Conservation (phyloP, 306 rosid species). For the Argentina anserina region DNA sequence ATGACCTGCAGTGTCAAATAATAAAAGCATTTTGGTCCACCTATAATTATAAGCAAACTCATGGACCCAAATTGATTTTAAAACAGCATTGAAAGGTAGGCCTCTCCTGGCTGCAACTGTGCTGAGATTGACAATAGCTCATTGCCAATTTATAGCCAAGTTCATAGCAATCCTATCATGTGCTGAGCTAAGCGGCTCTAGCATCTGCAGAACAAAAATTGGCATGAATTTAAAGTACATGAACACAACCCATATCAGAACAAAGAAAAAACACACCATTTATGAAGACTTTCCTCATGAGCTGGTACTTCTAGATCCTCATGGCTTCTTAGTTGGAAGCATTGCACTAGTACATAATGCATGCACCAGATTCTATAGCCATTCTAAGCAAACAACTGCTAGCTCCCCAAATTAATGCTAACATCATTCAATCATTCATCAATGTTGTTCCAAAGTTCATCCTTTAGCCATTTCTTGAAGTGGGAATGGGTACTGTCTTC, state of each 20-base stretch:
- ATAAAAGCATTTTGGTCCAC: neutral
- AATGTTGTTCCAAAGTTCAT: neutral
- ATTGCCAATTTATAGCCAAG: neutral
- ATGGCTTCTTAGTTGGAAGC: neutral
- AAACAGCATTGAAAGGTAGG: neutral
- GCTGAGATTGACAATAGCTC: neutral
- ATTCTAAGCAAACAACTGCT: neutral
- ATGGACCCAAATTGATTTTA: constrained; percentile 7
- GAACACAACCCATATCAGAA: constrained; percentile 1
- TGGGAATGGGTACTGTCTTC: neutral
- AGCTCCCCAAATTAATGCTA: constrained; percentile 5
- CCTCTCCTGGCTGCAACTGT: neutral
- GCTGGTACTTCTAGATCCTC: constrained; percentile 6
- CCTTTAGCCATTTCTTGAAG: neutral
- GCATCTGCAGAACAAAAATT: neutral
- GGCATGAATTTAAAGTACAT: neutral
- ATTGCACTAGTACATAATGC: neutral
- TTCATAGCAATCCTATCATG: neutral
- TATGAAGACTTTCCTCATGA: neutral
- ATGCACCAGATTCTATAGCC: neutral
- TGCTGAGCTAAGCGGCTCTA: neutral
- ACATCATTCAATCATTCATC: neutral
- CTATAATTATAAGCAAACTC: neutral
- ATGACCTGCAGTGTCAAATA: neutral
- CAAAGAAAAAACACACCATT: neutral